Evolutionary conservation across 148 eudicot species (phyloP).

Genomic region (Drosera capensis): DNA sequence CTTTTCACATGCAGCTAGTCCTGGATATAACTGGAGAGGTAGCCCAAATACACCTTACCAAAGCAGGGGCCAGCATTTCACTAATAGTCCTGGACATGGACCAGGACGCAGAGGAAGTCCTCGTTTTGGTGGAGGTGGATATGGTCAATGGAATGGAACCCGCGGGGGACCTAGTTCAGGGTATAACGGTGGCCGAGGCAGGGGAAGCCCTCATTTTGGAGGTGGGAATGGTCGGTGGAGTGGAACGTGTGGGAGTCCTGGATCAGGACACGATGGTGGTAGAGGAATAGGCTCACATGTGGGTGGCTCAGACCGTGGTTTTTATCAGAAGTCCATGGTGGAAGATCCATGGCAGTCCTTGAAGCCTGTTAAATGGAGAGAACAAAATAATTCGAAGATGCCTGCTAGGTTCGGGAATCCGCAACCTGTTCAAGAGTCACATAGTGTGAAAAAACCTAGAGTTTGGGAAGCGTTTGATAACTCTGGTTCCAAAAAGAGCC

Average conservation of each 20-base stretch:
- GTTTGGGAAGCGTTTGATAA: slow-evolving; percentile 10
- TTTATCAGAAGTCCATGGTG: slow-evolving; percentile 43
- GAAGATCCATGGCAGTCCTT: slow-evolving; percentile 56
- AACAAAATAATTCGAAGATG: slow-evolving; percentile 3
- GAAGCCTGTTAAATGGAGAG: slow-evolving; percentile 39
- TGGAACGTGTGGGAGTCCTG: slow-evolving; percentile 11
- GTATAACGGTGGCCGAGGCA: slow-evolving; percentile 27
- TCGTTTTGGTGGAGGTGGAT: no score
- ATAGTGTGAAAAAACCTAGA: slow-evolving; percentile 24
- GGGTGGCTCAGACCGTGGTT: slow-evolving; percentile 16
- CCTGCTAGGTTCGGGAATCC: slow-evolving; percentile 3
- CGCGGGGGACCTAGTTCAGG: slow-evolving; percentile 21
- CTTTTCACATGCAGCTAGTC: slow-evolving; percentile 9
- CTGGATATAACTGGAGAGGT: slow-evolving; percentile 13
- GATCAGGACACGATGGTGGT: slow-evolving; percentile 24
- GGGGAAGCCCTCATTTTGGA: slow-evolving; percentile 15
- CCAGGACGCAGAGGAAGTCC: no score
- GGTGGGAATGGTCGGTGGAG: slow-evolving; percentile 32
- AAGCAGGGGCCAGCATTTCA: slow-evolving; percentile 18
- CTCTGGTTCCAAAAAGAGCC: slow-evolving; percentile 32
- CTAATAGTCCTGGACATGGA: slow-evolving; percentile 5
- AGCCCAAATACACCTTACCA: slow-evolving; percentile 18
- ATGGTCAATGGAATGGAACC: no score
- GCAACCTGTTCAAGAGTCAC: slow-evolving; percentile 11
- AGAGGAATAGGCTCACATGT: slow-evolving; percentile 21